A percentile compares a stretch with the other conserved stretches of the same genome.
Conservation (phyloP, 2,329 filamentous ascomycete species). For the Westerdykella ornata region DNA sequence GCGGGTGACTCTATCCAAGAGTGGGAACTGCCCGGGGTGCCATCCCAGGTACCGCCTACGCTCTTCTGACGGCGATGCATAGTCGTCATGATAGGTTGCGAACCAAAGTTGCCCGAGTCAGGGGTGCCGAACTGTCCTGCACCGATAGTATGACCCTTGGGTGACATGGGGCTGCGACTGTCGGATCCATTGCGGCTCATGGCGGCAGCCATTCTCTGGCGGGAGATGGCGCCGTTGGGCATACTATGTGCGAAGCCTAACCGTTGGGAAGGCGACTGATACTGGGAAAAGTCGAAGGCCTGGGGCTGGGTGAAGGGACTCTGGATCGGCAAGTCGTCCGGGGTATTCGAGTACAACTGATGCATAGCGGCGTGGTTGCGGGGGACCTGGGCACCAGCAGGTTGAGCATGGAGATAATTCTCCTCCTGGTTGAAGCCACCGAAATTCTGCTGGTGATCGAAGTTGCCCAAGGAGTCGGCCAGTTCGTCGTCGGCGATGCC, state of each 20-base stretch:
- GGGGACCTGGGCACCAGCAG: slow-evolving; percentile 40
- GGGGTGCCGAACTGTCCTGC: slow-evolving; percentile 64
- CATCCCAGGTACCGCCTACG: slow-evolving; percentile 82
- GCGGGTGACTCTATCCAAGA: slow-evolving; percentile 87
- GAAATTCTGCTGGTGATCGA: slow-evolving; percentile 40
- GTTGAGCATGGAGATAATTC: slow-evolving; percentile 39
- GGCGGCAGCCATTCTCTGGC: slow-evolving; percentile 31
- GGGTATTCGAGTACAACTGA: slow-evolving; percentile 76
- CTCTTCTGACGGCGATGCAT: slow-evolving; percentile 68
- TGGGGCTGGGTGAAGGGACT: slow-evolving; percentile 69
- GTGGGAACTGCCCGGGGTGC: slow-evolving; percentile 73
- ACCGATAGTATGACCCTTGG: slow-evolving; percentile 72
- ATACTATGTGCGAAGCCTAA: slow-evolving; percentile 33
- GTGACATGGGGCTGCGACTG: slow-evolving; percentile 73
- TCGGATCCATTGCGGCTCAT: slow-evolving; percentile 60
- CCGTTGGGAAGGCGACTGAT: slow-evolving; percentile 59
- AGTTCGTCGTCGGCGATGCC: slow-evolving; percentile 85
- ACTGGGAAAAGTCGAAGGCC: slow-evolving; percentile 71
- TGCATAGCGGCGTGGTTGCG: slow-evolving; percentile 66
- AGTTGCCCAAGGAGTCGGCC: slow-evolving; percentile 59
- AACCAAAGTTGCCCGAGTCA: slow-evolving; percentile 65
- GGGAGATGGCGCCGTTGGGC: slow-evolving; percentile 25
- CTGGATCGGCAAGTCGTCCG: slow-evolving; percentile 84
- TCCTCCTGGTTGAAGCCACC: slow-evolving; percentile 56
- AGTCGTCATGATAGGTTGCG: slow-evolving; percentile 69